Evolutionary conservation across 2,329 filamentous ascomycete genomes (phyloP), one percentile per base, ranked within the genome.

Genomic region (Rutstroemia sp.): DNA sequence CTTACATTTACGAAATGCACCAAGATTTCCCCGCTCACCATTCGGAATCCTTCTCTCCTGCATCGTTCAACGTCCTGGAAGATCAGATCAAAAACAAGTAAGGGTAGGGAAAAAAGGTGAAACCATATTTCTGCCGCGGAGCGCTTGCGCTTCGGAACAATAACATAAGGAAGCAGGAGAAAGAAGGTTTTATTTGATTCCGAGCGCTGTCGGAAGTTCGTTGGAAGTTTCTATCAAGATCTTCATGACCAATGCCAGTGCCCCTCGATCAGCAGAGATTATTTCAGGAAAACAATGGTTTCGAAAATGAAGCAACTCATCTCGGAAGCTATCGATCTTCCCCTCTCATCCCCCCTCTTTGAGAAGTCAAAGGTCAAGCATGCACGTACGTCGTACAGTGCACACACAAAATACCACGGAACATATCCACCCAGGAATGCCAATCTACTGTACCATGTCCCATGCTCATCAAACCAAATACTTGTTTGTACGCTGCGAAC

Each of bases 401-500:
- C 16, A n/a, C 19, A 23, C 42, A 23, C 25, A 9, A 16, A 14
- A 53, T 23, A 19, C 42, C 42, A 47, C 19, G 40, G 50, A 53
- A 17, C 27, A 48, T 14, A 25, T n/a, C 16, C 30, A 12, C 30
- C 30, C 10, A 34, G 30, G 30, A 27, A 6, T 27, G 25, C 25
- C 30, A 12, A 34, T 36, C 46, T n/a, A 23, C 19, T 36, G 36
- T n/a, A 23, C 19, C 27, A 38, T 23, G 40, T 21, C 16, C 48
- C 23, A 27, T 51, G 48, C 48, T 51, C 48, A 51, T 51, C 48
- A 51, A 51, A 51, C 51, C 34, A 53, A 34, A 34, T 12, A 34
- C 30, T 34, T 12, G 30, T 34, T 34, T 12, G 30, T 34, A 53
- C 19, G n/a, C 19, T 46, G 8, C 10, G 30, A 34, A 12, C n/a